These are phyloP conservation scores for Albugo laibachii DNA, from an alignment of 352 stramenopile species.

Conservation along the genomic window DNA sequence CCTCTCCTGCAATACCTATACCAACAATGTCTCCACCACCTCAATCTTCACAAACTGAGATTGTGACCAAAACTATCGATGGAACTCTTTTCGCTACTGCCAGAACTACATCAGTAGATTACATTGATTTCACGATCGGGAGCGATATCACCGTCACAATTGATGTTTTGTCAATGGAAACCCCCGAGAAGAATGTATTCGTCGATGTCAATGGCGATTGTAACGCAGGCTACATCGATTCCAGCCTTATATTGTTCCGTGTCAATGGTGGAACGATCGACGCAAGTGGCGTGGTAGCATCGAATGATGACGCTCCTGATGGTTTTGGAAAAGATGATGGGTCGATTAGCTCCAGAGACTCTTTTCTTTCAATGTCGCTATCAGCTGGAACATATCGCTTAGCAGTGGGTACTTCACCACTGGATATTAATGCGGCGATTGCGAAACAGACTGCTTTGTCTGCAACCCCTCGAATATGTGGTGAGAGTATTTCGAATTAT, in stretches of 20 bases:
- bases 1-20: conserved; percentile 1
- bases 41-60: conserved; percentile 2
- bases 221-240: conserved; percentile 45
- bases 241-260: conserved; percentile 30
- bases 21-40: not conserved
- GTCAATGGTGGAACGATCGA: conserved; percentile 8
- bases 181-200: conserved; percentile 12
- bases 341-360: conserved; percentile 28
- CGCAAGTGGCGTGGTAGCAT: conserved; percentile 10
- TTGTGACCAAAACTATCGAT: conserved; percentile 16
- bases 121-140: conserved; percentile 31
- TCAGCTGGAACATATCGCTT: conserved; percentile 27
- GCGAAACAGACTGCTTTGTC: conserved; percentile 22
- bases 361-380: conserved; percentile 24
- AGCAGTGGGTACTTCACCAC: conserved; percentile 26
- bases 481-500: conserved; percentile 29
- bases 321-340: conserved; percentile 26
- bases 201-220: conserved; percentile 48
- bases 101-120: conserved; percentile 35
- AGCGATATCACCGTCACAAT: conserved; percentile 22
- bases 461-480: conserved; percentile 19
- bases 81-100: conserved; percentile 38
- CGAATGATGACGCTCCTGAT: conserved; percentile 24
- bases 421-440: conserved; percentile 20
- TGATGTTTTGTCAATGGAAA: conserved; percentile 46